Evolutionary conservation across 2,329 filamentous ascomycete species (phyloP).

Genomic region (Hypocrella siamensis): DNA sequence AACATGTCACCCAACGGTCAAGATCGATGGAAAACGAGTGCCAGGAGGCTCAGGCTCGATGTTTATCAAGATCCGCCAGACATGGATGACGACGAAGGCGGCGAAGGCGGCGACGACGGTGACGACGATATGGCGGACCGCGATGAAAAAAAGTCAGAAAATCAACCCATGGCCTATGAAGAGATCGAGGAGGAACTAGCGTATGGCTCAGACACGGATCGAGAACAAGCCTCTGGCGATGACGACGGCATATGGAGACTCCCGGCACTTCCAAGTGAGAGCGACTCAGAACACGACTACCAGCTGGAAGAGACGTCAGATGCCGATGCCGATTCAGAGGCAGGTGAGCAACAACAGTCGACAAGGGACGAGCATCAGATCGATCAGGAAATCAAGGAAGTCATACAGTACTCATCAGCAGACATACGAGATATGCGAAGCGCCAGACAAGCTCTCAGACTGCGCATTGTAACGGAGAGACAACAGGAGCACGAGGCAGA

Average conservation of each 20-base stretch:
- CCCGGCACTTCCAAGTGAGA: too few species aligned
- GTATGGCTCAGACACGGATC: background rate
- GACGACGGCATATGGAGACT: too few species aligned
- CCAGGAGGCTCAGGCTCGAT: slow-evolving; percentile 32
- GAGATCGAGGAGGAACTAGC: slow-evolving; percentile 25
- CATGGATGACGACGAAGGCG: slow-evolving; percentile 7
- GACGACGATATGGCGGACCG: slow-evolving; percentile 1
- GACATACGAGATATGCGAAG: slow-evolving; percentile 20
- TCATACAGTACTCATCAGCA: slow-evolving; percentile 23
- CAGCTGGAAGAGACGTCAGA: slow-evolving; percentile 7
- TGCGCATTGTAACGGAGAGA: slow-evolving; percentile 24
- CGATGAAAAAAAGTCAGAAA: too few species aligned
- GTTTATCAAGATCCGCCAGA: slow-evolving; percentile 23
- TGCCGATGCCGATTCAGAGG: slow-evolving; percentile 5
- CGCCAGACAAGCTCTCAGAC: slow-evolving; percentile 19
- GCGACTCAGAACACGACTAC: slow-evolving; percentile 4
- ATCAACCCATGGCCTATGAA: slow-evolving; percentile 24
- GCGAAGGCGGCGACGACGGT: slow-evolving; percentile 9
- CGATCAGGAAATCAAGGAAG: slow-evolving; percentile 23
- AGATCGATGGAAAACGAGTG: slow-evolving; percentile 30
- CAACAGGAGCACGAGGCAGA: slow-evolving; percentile 29
- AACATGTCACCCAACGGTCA: slow-evolving; percentile 21
- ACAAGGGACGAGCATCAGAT: slow-evolving; percentile 16
- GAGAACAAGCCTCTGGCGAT: too few species aligned
- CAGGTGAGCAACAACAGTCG: slow-evolving; percentile 3